Evolutionary conservation across 2,329 filamentous ascomycete genomes (phyloP).

Genomic region (Niveomyces coronatus): DNA sequence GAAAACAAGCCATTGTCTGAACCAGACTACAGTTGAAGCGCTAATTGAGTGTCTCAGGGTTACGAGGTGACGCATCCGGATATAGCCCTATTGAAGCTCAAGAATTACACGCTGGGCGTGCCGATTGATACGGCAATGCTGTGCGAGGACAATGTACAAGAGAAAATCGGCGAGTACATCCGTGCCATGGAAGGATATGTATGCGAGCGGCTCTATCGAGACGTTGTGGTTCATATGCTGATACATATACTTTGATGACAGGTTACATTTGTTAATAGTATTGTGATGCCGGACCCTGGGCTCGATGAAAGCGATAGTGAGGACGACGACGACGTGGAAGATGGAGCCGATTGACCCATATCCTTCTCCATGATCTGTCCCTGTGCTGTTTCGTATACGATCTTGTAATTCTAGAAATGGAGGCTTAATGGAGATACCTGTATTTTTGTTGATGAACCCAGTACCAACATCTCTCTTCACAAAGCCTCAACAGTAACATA

Average conservation of each 20-base stretch:
- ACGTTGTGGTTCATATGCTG: not conserved
- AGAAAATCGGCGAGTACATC: conserved; percentile 54
- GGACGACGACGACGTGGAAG: conserved; percentile 23
- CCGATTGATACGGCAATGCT: conserved; percentile 58
- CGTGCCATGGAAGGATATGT: conserved; percentile 68
- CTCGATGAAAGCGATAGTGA: conserved; percentile 31
- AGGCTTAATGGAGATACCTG: too few species aligned
- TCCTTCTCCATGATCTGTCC: too few species aligned
- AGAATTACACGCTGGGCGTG: conserved; percentile 64
- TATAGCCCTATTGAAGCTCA: conserved; percentile 69
- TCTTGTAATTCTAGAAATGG: too few species aligned
- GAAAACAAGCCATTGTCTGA: too few species aligned
- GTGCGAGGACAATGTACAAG: conserved; percentile 49
- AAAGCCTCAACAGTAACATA: too few species aligned
- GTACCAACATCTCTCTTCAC: too few species aligned
- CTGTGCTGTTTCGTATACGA: too few species aligned
- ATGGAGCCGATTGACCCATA: too few species aligned
- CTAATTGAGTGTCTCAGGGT: conserved; percentile 41
- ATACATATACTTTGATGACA: conserved; percentile 20
- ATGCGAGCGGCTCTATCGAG: conserved; percentile 31
- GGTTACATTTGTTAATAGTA: conserved; percentile 61
- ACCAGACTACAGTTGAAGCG: too few species aligned
- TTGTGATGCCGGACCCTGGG: conserved; percentile 60
- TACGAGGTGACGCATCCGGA: conserved; percentile 66
- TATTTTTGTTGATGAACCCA: too few species aligned